A percentile compares a stretch with the other conserved stretches of the same genome.
These are phyloP conservation scores for Pseudogymnoascus sp. DNA, from an alignment of 2,329 filamentous ascomycete species.

Conservation along the genomic window DNA sequence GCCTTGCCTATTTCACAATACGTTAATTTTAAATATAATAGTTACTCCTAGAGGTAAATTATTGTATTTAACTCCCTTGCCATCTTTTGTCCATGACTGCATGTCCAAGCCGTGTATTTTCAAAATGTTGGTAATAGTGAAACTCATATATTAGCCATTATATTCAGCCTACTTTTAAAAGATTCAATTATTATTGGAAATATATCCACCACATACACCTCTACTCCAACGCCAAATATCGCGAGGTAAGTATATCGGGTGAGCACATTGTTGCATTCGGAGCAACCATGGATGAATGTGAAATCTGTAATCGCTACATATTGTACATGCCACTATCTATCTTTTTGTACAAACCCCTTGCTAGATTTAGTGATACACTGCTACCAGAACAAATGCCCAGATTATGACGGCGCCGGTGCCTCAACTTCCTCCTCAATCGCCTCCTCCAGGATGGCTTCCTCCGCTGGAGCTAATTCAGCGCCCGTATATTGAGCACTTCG, in stretches of 20 bases:
- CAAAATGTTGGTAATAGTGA: not conserved
- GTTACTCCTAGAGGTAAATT: too few species aligned
- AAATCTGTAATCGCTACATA: constrained; percentile 8
- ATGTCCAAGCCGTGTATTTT: not conserved
- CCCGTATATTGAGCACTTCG: constrained; percentile 39
- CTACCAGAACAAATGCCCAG: not conserved
- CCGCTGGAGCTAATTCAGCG: not conserved
- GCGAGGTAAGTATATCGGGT: not conserved
- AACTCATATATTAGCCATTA: constrained; percentile 4
- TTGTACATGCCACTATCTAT: constrained; percentile 7
- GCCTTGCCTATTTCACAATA: not conserved
- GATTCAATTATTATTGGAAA: not conserved
- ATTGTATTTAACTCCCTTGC: not conserved
- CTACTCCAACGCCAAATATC: not conserved
- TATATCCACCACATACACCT: not conserved
- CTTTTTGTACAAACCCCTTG: constrained; percentile 2
- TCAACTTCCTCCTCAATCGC: not conserved
- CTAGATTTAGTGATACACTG: constrained; percentile 7
- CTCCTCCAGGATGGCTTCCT: not conserved
- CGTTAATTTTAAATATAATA: not conserved
- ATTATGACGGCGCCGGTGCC: not conserved
- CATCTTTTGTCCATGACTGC: too few species aligned
- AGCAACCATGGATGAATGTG: not conserved
- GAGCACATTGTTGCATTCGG: not conserved
- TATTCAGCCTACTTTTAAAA: constrained; percentile 1